Evolutionary conservation across 164 flowering plant genomes (phyloP), one percentile per base, ranked within the genome.

Genomic region (Nymphaea thermarum): DNA sequence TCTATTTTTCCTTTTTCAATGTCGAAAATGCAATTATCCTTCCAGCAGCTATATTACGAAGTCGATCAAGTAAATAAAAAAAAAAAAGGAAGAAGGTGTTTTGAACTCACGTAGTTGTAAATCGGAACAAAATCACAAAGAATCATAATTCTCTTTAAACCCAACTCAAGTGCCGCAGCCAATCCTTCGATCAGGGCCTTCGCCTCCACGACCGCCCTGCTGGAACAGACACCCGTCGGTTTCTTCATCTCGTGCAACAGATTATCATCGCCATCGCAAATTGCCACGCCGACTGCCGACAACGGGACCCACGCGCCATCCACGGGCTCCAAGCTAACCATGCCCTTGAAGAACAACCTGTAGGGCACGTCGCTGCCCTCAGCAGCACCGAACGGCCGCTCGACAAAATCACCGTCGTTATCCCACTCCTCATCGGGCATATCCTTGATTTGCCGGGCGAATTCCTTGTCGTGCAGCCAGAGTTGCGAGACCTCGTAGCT

Each of bases 171-270:
- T 4, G 91, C 93, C 6, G 82, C 83, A 65, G 70, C 73, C 7
- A 93, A 79, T 4, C 90, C 95, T 77, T 87, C 90, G 43, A 84
- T 78, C 79, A 90, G 74, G 7, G 96, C 93, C 80, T 76, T 73
- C 41, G 69, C 3, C 71, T 85, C 91, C 2, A 76, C 86, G 3
- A 64, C 67, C 61, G 66, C 71, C 15, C 62, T 67, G 66, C 42
- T 78, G 76, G n/a, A 12, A 55, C 77, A 82, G n/a, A 4, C 61
- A 25, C 78, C 83, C 2, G 16, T 43, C 3, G 91, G 86, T 78
- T 85, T 87, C 68, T 71, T 73, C 25, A 86, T 36, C 69, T 84
- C 86, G 25, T 83, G 71, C 17, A 90, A 41, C 78, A 82, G 66
- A 62, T 80, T 76, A 65, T 80, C 85, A 43, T 51, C 63, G 3